These are phyloP conservation scores for Tephrocybe sp. DNA, from an alignment of 768 basidiomycete species.

Conservation along the genomic window DNA sequence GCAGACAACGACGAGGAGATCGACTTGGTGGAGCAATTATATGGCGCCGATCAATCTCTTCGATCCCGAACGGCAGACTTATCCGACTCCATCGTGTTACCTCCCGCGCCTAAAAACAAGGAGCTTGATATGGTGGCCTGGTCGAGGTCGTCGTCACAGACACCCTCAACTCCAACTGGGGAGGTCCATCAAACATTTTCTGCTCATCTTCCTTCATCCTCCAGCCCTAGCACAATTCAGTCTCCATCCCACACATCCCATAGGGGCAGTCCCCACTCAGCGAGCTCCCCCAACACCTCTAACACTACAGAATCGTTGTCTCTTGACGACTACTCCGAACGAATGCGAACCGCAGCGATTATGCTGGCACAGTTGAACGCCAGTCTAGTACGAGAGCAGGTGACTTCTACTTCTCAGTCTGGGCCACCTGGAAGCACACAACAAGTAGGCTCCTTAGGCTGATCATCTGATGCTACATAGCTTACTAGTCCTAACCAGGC, in stretches of 20 bases:
- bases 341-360: conserved; percentile 97
- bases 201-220: conserved; percentile 9
- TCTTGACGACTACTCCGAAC: conserved; percentile 95
- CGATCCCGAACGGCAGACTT: conserved; percentile 73
- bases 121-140: conserved; percentile 86
- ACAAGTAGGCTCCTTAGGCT: conserved; percentile 29
- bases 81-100: conserved; percentile 82
- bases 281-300: conserved; percentile 14
- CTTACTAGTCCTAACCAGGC: conserved; percentile 28
- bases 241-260: conserved; percentile 6
- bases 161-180: conserved; percentile 34
- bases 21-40: conserved; percentile 95
- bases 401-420: conserved; percentile 21
- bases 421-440: conserved; percentile 8
- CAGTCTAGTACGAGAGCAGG: conserved; percentile 60
- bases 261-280: conserved; percentile 12
- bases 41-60: conserved; percentile 75
- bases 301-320: conserved; percentile 49
- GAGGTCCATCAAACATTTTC: conserved; percentile 20
- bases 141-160: conserved; percentile 60
- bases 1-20: conserved; percentile 78
- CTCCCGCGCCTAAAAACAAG: conserved; percentile 82
- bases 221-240: conserved; percentile 2
- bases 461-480: conserved; percentile 60
- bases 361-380: conserved; percentile 98